Conservation (phyloP, 495 filamentous ascomycete species). For the Penicillium odoratum region DNA sequence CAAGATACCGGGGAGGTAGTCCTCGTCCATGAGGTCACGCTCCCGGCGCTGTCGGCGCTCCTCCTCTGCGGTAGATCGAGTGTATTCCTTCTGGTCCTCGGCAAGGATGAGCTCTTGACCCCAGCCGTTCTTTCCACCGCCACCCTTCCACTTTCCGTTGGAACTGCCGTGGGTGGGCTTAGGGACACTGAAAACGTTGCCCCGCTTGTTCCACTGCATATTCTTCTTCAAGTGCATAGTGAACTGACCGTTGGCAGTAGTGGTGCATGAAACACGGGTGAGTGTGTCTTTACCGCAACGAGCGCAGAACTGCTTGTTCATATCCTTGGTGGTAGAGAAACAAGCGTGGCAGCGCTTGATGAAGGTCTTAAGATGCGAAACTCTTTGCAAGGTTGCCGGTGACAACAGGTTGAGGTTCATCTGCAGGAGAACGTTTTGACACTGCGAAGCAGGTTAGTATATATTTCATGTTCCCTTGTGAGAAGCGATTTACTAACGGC, state of each 20-base stretch:
- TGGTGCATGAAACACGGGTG: constrained; percentile 82
- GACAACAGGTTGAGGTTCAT: constrained; percentile 94
- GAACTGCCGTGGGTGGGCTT: constrained; percentile 82
- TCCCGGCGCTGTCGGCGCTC: constrained; percentile 60
- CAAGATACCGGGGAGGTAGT: constrained; percentile 85
- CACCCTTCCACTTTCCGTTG: constrained; percentile 69
- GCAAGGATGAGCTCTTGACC: constrained; percentile 78
- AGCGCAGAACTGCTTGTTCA: constrained; percentile 89
- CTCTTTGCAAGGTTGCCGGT: constrained; percentile 64
- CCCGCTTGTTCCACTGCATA: constrained; percentile 93
- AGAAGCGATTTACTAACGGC: constrained; percentile 57
- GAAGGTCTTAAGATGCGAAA: constrained; percentile 79
- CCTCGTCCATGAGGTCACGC: constrained; percentile 89
- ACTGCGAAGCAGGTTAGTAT: constrained; percentile 24
- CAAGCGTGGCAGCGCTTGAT: constrained; percentile 93
- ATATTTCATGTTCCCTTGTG: background rate
- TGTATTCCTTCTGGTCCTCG: constrained; percentile 96
- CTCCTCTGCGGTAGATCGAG: constrained; percentile 59
- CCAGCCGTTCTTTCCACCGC: constrained; percentile 87
- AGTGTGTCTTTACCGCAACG: constrained; percentile 86
- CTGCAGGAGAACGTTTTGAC: constrained; percentile 88
- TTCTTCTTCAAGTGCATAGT: constrained; percentile 88
- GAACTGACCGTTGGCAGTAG: constrained; percentile 76
- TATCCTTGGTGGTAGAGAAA: constrained; percentile 82
- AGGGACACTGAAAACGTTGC: constrained; percentile 85